Conservation (phyloP, 495 filamentous ascomycete genomes). For the Penicillium flavigenum region DNA sequence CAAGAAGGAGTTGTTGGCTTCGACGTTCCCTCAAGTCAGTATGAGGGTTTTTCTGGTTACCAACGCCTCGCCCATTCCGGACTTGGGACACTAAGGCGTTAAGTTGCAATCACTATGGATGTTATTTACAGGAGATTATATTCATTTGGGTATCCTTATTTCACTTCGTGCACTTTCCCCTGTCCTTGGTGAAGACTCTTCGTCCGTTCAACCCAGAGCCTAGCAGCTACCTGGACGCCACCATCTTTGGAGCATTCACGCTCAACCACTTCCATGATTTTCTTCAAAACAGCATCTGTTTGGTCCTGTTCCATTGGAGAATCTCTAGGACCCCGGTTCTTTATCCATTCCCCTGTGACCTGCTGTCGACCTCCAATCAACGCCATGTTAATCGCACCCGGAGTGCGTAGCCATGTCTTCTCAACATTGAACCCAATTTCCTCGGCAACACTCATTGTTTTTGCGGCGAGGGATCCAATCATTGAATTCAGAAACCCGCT, state of each 20-base stretch:
- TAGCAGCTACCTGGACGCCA: slow-evolving; percentile 36
- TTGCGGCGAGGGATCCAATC: slow-evolving; percentile 73
- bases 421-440: slow-evolving; percentile 76
- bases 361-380: slow-evolving; percentile 60
- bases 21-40: no score
- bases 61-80: no score
- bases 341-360: slow-evolving; percentile 22
- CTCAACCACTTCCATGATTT: slow-evolving; percentile 34
- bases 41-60: no score
- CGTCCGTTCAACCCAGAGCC: slow-evolving; percentile 48
- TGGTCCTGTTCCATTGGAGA: background rate
- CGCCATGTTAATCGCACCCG: slow-evolving; percentile 82
- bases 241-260: slow-evolving; percentile 45
- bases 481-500: slow-evolving; percentile 49
- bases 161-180: slow-evolving; percentile 7
- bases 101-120: background rate
- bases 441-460: slow-evolving; percentile 62
- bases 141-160: slow-evolving; percentile 13
- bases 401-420: slow-evolving; percentile 78
- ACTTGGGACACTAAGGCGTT: no score
- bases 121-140: slow-evolving; percentile 16
- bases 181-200: slow-evolving; percentile 31
- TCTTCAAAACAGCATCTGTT: slow-evolving; percentile 10
- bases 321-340: background rate
- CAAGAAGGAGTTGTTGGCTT: no score